phyloP scores from a whole-genome alignment of 108 stramenopile species.

The Pinguiococcus pyrenoidosus region DNA sequence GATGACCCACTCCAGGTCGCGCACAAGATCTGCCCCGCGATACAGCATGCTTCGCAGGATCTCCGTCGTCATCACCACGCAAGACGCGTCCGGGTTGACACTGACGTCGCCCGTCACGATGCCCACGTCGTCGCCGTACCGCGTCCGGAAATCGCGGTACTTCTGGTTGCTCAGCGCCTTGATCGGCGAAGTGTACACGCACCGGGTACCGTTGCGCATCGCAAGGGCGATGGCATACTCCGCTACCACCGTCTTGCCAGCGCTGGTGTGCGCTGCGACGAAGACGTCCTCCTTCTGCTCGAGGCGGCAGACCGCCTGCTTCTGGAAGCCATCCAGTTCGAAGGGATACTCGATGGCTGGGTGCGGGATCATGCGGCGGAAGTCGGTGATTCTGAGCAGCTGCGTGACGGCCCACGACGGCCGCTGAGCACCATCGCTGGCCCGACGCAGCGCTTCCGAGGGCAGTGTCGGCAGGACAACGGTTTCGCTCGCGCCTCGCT shows the following conservation, averaged over 20 bases:
- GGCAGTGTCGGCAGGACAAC: no score
- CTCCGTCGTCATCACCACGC: conserved; percentile 43
- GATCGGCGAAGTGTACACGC: conserved; percentile 79
- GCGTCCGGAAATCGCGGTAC: conserved; percentile 68
- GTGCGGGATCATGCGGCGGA: no score
- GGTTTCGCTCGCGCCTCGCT: no score
- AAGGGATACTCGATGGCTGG: conserved; percentile 26
- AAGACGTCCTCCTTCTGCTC: conserved; percentile 69
- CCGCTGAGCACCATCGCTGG: no score
- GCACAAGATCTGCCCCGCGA: conserved; percentile 66
- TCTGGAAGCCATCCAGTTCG: conserved; percentile 72
- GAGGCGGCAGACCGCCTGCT: conserved; percentile 66
- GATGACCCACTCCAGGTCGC: conserved; percentile 63
- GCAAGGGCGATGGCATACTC: conserved; percentile 80
- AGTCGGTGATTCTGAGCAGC: no score
- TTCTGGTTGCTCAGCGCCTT: conserved; percentile 89
- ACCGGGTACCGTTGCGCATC: conserved; percentile 52
- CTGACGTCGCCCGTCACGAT: conserved; percentile 67
- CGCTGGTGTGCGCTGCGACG: conserved; percentile 82
- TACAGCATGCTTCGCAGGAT: conserved; percentile 75
- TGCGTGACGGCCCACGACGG: no score
- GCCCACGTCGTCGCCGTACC: conserved; percentile 67
- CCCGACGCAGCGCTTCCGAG: no score
- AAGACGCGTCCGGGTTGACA: conserved; percentile 42
- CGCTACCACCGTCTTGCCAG: conserved; percentile 81